These are phyloP conservation scores for Penicillium sp. DNA, from an alignment of 2,329 filamentous ascomycete species.

Conservation along the genomic window DNA sequence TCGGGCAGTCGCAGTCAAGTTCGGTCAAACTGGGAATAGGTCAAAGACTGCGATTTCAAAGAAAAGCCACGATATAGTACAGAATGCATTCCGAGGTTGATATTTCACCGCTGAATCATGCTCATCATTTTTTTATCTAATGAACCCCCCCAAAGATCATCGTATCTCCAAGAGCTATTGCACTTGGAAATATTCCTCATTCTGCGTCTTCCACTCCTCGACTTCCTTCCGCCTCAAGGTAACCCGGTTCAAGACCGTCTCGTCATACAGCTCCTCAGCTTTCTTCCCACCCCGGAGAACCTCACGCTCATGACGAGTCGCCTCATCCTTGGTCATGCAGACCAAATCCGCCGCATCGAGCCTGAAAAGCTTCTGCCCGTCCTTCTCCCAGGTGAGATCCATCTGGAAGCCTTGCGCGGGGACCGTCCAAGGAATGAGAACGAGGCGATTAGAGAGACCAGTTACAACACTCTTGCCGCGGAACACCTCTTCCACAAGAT, in stretches of 20 bases:
- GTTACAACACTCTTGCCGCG: conserved; percentile 76
- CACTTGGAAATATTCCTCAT: conserved; percentile 1
- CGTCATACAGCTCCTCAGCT: conserved; percentile 68
- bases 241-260: conserved; percentile 60
- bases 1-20: too few relatives aligned
- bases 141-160: too few relatives aligned
- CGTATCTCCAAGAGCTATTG: not conserved
- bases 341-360: conserved; percentile 68
- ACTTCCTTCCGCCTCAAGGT: conserved; percentile 63
- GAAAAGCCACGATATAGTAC: too few relatives aligned
- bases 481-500: conserved; percentile 84
- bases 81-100: too few relatives aligned
- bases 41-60: too few relatives aligned
- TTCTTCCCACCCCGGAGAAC: conserved; percentile 64
- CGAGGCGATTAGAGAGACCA: conserved; percentile 70
- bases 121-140: not conserved
- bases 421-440: conserved; percentile 72
- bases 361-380: conserved; percentile 71
- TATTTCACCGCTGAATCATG: not conserved
- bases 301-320: conserved; percentile 69
- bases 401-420: conserved; percentile 55
- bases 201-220: conserved; percentile 23
- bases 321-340: conserved; percentile 91
- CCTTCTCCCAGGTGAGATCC: conserved; percentile 52
- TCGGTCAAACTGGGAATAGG: too few relatives aligned